phyloP scores from a whole-genome alignment of 164 flowering plant species.

The Stephania yunnanensis region DNA sequence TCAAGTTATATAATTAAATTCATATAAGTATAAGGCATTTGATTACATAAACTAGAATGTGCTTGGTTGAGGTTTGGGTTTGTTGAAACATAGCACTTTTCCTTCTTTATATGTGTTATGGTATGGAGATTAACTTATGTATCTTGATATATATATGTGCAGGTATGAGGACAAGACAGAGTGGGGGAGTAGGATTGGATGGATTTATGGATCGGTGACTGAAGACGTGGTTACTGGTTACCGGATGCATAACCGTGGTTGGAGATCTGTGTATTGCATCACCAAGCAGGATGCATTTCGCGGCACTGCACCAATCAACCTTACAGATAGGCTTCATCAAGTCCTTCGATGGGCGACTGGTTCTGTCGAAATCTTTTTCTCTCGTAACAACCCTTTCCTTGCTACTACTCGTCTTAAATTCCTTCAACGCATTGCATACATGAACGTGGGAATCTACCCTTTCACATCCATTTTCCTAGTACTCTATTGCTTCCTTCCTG shows the following conservation, averaged over 20 bases:
- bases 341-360: conserved; percentile 91
- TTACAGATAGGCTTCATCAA: conserved; percentile 79
- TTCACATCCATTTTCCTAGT: conserved; percentile 77
- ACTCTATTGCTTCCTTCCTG: conserved; percentile 81
- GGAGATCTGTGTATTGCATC: conserved; percentile 78
- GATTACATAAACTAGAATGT: too few species aligned
- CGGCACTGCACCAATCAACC: conserved; percentile 84
- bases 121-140: too few species aligned
- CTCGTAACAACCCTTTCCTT: conserved; percentile 71
- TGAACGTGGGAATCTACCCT: conserved; percentile 71
- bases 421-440: conserved; percentile 65
- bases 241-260: conserved; percentile 79
- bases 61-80: too few species aligned
- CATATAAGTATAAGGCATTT: too few species aligned
- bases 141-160: too few species aligned
- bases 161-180: conserved; percentile 76
- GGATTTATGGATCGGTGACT: conserved; percentile 83
- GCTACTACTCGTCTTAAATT: conserved; percentile 52
- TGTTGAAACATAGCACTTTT: too few species aligned
- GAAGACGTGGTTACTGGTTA: conserved; percentile 86
- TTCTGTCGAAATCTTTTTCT: conserved; percentile 83
- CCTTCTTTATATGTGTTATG: too few species aligned
- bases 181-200: conserved; percentile 77
- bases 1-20: too few species aligned
- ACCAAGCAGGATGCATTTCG: conserved; percentile 81